Conservation (phyloP, 2,329 filamentous ascomycete genomes). For the Aspergillus arachidicola region DNA sequence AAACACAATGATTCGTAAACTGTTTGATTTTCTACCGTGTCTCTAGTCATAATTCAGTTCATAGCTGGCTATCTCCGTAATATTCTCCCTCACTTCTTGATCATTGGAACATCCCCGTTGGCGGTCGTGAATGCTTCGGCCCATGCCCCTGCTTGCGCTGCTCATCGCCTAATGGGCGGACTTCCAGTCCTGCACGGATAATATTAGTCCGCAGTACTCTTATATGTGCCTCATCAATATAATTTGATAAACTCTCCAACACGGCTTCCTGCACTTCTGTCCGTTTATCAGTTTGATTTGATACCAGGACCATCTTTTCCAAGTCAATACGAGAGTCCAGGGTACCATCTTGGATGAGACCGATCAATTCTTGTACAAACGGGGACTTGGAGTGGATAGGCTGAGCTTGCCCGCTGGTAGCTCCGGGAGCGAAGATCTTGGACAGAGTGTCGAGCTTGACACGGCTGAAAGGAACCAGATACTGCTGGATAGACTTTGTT, state of each 20-base stretch:
- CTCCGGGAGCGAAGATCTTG: conserved; percentile 66
- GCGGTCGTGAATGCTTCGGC: neutral
- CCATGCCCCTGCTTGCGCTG: conserved; percentile 15
- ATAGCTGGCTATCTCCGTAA: neutral
- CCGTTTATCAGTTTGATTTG: conserved; percentile 68
- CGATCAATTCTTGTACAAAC: conserved; percentile 65
- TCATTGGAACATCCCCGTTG: conserved; percentile 2
- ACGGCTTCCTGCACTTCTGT: conserved; percentile 70
- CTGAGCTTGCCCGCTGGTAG: conserved; percentile 48
- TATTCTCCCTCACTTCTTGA: neutral
- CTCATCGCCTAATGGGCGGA: conserved; percentile 46
- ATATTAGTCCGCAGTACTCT: conserved; percentile 78
- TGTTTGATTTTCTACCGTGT: neutral
- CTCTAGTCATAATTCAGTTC: conserved; percentile 1
- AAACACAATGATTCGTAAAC: neutral
- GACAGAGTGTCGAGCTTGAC: conserved; percentile 81
- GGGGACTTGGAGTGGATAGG: conserved; percentile 60
- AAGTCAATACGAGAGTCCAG: conserved; percentile 82
- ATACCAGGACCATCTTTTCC: conserved; percentile 77
- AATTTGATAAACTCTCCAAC: conserved; percentile 68
- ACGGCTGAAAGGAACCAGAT: conserved; percentile 85
- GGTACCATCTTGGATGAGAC: conserved; percentile 72
- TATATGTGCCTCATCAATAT: conserved; percentile 74
- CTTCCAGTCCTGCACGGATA: conserved; percentile 72
- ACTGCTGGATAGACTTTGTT: conserved; percentile 90